Evolutionary conservation across 495 filamentous ascomycete species (phyloP), one percentile per base, ranked within the genome.

Genomic region (Terfezia boudieri): DNA sequence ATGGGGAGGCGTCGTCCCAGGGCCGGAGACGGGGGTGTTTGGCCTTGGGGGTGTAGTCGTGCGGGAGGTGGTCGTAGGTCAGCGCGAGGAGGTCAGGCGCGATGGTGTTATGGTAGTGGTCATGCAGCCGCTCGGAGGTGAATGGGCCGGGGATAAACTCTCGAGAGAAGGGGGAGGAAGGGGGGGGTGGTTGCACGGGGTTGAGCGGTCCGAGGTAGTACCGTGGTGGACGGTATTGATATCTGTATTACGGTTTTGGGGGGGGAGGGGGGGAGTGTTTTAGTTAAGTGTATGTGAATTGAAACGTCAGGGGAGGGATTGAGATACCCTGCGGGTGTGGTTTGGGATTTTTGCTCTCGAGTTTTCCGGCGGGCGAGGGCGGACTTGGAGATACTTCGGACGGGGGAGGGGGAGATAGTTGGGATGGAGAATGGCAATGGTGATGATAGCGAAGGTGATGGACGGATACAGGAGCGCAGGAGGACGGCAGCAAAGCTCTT

Each of bases 131-230:
- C 26, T 90, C 85, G 23, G 83, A 71, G 67, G 80, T 81, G 74
- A 96, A 98, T 8, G 90, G 90, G 6, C 92, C 92, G 1, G 90
- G 90, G n/a, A 82, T 71, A 71, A 86, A 98, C 53, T 82, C 69
- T 65, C 90, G 81, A 56, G 90, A 94, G 54, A 80, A 74, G 10
- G 90, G 88, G 60, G 87, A 81, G 37, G 90, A 90, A 49, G 81
- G 73, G 10, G 78, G 74, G 5, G 85, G 90, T 14, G 83, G 80
- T 67, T 92, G 84, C 64, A 93, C 78, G 48, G 90, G 92, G 64
- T 95, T 86, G 38, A 96, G 74, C 50, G 88, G 87, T 54, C 90
- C 90, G 66, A 90, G 83, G 68, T 93, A 76, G 74, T 84, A 96
- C 67, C 88, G 85, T 43, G 92, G 92, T 43, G 90, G 77, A 49